Conservation (phyloP, 1,284 basidiomycete genomes). For the Cutaneotrichosporon dermatis region DNA sequence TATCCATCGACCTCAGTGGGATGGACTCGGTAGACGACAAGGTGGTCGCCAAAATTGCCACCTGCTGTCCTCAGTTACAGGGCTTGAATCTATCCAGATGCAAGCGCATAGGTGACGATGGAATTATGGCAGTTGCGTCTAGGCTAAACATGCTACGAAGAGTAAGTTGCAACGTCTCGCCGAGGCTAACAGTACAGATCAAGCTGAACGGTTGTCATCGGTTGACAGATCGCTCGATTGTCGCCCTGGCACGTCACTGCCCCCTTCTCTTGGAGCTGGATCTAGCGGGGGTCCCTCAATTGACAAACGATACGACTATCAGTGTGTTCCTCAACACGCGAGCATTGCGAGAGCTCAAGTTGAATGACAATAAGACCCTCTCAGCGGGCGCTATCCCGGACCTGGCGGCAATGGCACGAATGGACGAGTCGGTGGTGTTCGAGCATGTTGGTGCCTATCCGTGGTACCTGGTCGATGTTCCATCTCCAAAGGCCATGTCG, state of each 20-base stretch:
- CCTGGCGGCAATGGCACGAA: constrained; percentile 49
- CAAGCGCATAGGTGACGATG: constrained; percentile 71
- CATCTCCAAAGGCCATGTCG: constrained; percentile 9
- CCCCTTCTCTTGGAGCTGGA: constrained; percentile 91
- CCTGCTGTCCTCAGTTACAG: constrained; percentile 70
- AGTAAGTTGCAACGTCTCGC: constrained; percentile 36
- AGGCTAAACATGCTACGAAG: constrained; percentile 70
- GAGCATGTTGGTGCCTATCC: constrained; percentile 11
- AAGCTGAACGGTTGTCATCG: constrained; percentile 74
- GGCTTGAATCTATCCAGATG: constrained; percentile 90
- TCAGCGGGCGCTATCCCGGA: constrained; percentile 85
- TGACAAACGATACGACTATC: constrained; percentile 74
- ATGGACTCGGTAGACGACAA: constrained; percentile 65
- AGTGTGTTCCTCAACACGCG: constrained; percentile 75
- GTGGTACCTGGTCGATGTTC: constrained; percentile 13
- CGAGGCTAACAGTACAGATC: constrained; percentile 55
- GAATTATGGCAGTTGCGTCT: constrained; percentile 69
- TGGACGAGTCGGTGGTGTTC: constrained; percentile 17
- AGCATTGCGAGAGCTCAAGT: constrained; percentile 84
- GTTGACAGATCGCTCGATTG: constrained; percentile 75
- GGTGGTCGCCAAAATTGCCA: constrained; percentile 67
- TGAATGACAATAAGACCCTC: constrained; percentile 73
- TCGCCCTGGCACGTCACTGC: constrained; percentile 72
- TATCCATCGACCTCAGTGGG: constrained; percentile 83
- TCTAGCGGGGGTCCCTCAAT: constrained; percentile 72